Conservation (phyloP, 2,329 filamentous ascomycete species). For the Seiridium cupressi region DNA sequence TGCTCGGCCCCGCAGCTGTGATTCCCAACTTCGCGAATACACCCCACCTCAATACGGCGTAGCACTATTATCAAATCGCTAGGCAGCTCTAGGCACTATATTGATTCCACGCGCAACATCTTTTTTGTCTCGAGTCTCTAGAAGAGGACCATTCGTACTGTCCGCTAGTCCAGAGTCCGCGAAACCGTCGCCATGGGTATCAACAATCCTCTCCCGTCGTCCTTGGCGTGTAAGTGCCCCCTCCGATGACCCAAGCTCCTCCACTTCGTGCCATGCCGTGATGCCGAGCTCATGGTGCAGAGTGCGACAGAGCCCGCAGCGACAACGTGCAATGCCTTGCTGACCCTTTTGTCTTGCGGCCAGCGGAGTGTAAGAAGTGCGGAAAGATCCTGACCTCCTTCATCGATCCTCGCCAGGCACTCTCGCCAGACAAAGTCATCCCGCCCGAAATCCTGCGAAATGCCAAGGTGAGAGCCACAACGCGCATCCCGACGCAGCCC, state of each 20-base stretch:
- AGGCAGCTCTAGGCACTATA: neutral
- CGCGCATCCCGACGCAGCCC: neutral
- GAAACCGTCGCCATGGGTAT: slow-evolving; percentile 50
- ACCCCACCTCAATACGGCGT: slow-evolving; percentile 2
- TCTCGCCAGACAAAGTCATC: slow-evolving; percentile 96
- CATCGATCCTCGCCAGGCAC: slow-evolving; percentile 87
- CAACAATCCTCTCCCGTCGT: slow-evolving; percentile 66
- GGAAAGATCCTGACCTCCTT: slow-evolving; percentile 95
- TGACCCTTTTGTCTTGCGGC: slow-evolving; percentile 1
- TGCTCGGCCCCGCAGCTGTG: slow-evolving; percentile 4
- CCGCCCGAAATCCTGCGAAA: slow-evolving; percentile 84
- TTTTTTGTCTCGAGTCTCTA: neutral
- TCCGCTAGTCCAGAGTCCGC: neutral
- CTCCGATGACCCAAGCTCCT: slow-evolving; percentile 16
- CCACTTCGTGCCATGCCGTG: slow-evolving; percentile 11
- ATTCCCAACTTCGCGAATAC: slow-evolving; percentile 3
- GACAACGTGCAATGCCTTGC: slow-evolving; percentile 13
- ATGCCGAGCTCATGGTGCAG: neutral
- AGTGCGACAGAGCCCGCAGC: too few relatives aligned
- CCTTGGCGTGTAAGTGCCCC: slow-evolving; percentile 61
- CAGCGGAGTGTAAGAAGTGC: slow-evolving; percentile 97
- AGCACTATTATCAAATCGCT: neutral
- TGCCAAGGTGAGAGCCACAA: slow-evolving; percentile 68
- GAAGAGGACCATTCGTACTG: neutral
- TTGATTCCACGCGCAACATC: neutral